Percentiles rank a stretch among this genome's conserved stretches.
phyloP scores from a whole-genome alignment of 2,329 filamentous ascomycete genomes.

The Geosmithia flava region DNA sequence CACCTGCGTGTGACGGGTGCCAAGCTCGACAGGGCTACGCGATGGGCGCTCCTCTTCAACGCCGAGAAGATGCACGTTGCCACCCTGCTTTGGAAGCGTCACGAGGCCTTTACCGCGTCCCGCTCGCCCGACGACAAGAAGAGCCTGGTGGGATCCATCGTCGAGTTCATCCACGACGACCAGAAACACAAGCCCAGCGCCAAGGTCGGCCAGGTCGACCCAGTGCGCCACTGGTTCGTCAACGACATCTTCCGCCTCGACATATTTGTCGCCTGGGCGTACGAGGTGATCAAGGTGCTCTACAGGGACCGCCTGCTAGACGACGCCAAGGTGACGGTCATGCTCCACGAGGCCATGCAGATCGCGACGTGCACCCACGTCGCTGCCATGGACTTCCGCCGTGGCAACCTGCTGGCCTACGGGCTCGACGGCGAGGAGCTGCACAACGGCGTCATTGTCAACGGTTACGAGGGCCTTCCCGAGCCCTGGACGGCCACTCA shows the following conservation, averaged over 20 bases:
- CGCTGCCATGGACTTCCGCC: conserved; percentile 59
- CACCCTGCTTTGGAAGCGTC: conserved; percentile 65
- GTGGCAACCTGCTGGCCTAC: conserved; percentile 56
- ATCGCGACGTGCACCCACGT: conserved; percentile 45
- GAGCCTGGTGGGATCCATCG: conserved; percentile 61
- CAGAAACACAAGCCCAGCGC: conserved; percentile 57
- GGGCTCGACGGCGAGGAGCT: conserved; percentile 58
- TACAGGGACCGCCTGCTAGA: conserved; percentile 50
- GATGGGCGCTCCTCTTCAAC: conserved; percentile 76
- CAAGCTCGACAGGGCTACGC: conserved; percentile 51
- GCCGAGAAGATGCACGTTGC: conserved; percentile 85
- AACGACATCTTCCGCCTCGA: conserved; percentile 62
- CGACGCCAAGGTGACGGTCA: conserved; percentile 36
- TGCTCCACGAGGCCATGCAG: conserved; percentile 55
- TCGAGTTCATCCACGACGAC: conserved; percentile 64
- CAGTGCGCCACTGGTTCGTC: conserved; percentile 77
- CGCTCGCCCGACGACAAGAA: conserved; percentile 49
- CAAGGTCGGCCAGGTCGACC: conserved; percentile 60
- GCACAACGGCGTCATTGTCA: conserved; percentile 48
- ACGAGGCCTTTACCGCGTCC: conserved; percentile 55
- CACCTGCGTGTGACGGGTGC: conserved; percentile 57
- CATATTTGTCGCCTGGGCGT: conserved; percentile 67
- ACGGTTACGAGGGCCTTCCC: conserved; percentile 56
- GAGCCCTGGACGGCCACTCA: conserved; percentile 77
- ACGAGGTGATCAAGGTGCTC: conserved; percentile 61